A percentile compares a stretch with the other conserved stretches of the same genome.
These are phyloP conservation scores for Xylaria palmicola DNA, from an alignment of 495 filamentous ascomycete genomes.

Conservation along the genomic window DNA sequence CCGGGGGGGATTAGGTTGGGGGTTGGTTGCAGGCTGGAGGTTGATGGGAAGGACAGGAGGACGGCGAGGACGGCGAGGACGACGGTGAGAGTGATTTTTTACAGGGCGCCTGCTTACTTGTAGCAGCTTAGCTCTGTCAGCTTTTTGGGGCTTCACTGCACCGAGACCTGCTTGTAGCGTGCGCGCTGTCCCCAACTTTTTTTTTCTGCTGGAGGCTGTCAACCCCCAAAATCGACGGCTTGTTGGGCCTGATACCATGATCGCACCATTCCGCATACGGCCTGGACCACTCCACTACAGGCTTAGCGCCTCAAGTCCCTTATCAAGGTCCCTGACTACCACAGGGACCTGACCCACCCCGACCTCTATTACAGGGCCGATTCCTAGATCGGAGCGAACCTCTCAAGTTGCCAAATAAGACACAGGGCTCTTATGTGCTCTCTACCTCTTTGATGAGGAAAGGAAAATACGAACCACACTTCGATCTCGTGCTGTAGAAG, in stretches of 20 bases:
- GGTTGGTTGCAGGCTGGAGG: constrained; percentile 7
- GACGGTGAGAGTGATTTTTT: constrained; percentile 10
- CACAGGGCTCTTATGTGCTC: no score
- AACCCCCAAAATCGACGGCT: constrained; percentile 23
- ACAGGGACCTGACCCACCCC: no score
- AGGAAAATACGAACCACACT: no score
- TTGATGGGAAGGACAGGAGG: background rate
- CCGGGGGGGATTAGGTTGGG: background rate
- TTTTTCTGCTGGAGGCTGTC: constrained; percentile 21
- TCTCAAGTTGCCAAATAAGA: no score
- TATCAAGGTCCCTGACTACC: constrained; percentile 14
- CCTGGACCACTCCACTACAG: background rate
- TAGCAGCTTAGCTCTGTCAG: constrained; percentile 26
- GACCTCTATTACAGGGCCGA: background rate
- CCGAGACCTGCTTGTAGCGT: constrained; percentile 22
- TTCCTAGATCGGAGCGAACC: constrained; percentile 16
- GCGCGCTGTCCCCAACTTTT: constrained; percentile 29
- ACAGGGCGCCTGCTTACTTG: background rate
- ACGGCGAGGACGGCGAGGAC: background rate
- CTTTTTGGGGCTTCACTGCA: constrained; percentile 25
- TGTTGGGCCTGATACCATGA: constrained; percentile 25
- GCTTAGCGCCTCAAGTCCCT: background rate
- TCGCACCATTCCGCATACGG: constrained; percentile 17
- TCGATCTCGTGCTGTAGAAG: no score
- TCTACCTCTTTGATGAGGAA: no score